Conservation (phyloP, 495 filamentous ascomycete genomes). For the Daldinia bambusicola region DNA sequence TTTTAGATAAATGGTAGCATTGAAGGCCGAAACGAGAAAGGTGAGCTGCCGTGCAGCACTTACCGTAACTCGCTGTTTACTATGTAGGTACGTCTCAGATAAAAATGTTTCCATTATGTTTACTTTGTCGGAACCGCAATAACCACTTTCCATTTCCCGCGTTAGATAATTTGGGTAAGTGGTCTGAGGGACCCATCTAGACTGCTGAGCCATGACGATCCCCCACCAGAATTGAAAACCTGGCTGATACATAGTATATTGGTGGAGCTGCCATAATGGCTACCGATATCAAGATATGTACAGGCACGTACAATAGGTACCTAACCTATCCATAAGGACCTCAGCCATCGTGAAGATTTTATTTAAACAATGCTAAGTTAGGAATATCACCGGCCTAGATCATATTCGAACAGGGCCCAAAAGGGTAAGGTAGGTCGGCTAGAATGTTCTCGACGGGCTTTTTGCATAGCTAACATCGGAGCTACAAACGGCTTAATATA, state of each 20-base stretch:
- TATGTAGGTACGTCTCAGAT: neutral
- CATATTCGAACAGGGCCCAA: neutral
- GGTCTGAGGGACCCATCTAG: neutral
- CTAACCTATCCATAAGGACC: too few species aligned
- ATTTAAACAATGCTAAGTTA: neutral
- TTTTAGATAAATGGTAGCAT: conserved; percentile 35
- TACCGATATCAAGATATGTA: neutral
- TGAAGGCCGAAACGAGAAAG: conserved; percentile 8
- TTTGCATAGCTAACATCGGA: conserved; percentile 7
- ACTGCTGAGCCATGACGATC: conserved; percentile 15
- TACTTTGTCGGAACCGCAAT: neutral
- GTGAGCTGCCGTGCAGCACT: neutral
- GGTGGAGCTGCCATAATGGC: neutral
- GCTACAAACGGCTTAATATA: conserved; percentile 8
- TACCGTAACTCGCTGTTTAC: neutral
- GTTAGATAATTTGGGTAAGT: neutral
- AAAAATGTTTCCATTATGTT: neutral
- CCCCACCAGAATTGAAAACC: conserved; percentile 23
- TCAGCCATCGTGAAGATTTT: neutral
- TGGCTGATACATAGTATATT: too few species aligned
- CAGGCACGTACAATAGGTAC: neutral
- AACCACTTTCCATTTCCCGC: neutral
- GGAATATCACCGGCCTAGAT: too few species aligned
- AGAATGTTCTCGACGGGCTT: conserved; percentile 22
- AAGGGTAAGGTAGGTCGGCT: neutral